phyloP scores from a whole-genome alignment of 805 yeast genomes.

The Yamadazyma kitorensis region DNA sequence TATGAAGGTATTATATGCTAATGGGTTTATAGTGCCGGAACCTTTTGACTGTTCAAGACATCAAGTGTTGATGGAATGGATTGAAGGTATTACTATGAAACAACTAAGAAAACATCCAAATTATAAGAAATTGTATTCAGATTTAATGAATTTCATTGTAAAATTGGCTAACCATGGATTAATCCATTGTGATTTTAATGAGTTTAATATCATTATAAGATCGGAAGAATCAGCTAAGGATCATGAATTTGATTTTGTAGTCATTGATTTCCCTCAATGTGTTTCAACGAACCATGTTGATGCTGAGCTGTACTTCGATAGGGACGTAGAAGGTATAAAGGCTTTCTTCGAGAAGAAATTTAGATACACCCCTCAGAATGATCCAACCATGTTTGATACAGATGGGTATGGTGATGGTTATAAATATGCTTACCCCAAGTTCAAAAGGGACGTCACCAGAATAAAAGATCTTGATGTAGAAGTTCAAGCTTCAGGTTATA shows the following conservation, averaged over 20 bases:
- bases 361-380: slow-evolving; percentile 66
- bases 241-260: slow-evolving; percentile 70
- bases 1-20: slow-evolving; percentile 68
- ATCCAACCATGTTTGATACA: slow-evolving; percentile 67
- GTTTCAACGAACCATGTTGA: slow-evolving; percentile 88
- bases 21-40: slow-evolving; percentile 82
- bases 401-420: slow-evolving; percentile 83
- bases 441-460: slow-evolving; percentile 72
- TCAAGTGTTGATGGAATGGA: slow-evolving; percentile 87
- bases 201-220: slow-evolving; percentile 87
- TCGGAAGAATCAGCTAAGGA: slow-evolving; percentile 51
- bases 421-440: slow-evolving; percentile 73
- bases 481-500: slow-evolving; percentile 88
- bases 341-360: slow-evolving; percentile 78
- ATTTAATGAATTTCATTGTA: slow-evolving; percentile 84
- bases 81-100: slow-evolving; percentile 89
- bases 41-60: slow-evolving; percentile 92
- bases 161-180: slow-evolving; percentile 82
- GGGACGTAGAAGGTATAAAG: slow-evolving; percentile 91
- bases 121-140: slow-evolving; percentile 71
- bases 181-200: slow-evolving; percentile 97
- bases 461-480: slow-evolving; percentile 71
- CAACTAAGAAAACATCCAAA: slow-evolving; percentile 69
- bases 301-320: slow-evolving; percentile 80
- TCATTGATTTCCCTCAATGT: slow-evolving; percentile 98